Percentiles rank a stretch among this genome's conserved stretches.
These are phyloP conservation scores for Malassezia sympodialis DNA, from an alignment of 1,284 basidiomycete genomes.

Conservation along the genomic window DNA sequence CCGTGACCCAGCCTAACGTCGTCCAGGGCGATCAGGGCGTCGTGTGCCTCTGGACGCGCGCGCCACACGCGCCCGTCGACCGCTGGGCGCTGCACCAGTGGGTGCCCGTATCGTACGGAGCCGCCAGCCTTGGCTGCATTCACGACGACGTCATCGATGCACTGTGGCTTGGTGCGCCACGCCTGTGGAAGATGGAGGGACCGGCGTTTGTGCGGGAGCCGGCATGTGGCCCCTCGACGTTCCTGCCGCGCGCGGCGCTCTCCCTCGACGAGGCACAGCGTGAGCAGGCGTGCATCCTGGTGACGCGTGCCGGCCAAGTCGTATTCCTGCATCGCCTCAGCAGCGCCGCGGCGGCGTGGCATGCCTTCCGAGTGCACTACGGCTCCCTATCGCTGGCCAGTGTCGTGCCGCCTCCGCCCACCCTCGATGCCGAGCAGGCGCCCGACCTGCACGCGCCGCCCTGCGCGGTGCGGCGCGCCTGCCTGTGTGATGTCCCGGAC, in stretches of 20 bases:
- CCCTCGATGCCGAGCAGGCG: conserved; percentile 1
- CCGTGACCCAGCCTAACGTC: not conserved
- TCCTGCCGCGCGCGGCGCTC: not conserved
- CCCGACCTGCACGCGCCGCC: not conserved
- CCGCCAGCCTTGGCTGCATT: not conserved
- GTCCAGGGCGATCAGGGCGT: conserved; percentile 5
- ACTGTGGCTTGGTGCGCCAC: conserved; percentile 6
- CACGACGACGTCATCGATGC: not conserved
- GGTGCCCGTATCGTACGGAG: conserved; percentile 1
- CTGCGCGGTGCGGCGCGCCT: not conserved
- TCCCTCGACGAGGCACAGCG: not conserved
- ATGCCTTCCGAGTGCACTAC: conserved; percentile 1
- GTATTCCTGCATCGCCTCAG: not conserved
- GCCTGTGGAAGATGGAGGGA: not conserved
- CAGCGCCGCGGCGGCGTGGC: not conserved
- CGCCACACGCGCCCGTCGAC: not conserved
- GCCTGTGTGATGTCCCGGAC: not conserved
- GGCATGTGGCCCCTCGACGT: conserved; percentile 1
- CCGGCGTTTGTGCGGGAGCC: not conserved
- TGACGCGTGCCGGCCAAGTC: conserved; percentile 3
- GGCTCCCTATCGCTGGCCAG: conserved; percentile 3
- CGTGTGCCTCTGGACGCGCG: conserved; percentile 11
- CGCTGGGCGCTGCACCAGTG: conserved; percentile 4
- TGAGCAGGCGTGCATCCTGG: conserved; percentile 7
- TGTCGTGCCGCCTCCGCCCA: conserved; percentile 7